Evolutionary conservation across 78 protist genomes (phyloP).

Genomic region (Acrasis kona): DNA sequence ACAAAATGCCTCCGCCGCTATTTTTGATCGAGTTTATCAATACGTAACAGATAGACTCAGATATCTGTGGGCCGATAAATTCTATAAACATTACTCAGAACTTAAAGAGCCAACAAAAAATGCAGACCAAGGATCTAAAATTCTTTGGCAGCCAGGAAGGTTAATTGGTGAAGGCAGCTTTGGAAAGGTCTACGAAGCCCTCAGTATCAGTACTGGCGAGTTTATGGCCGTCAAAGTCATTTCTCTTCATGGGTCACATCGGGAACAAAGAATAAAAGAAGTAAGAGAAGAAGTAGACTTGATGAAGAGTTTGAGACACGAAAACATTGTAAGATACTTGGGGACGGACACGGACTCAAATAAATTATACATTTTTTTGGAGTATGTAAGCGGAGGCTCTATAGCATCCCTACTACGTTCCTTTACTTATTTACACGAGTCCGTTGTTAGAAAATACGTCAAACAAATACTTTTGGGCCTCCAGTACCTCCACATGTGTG

Average conservation of each 20-base stretch:
- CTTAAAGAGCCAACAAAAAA: too few relatives aligned
- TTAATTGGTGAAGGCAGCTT: conserved; percentile 7
- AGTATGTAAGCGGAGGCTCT: conserved; percentile 10
- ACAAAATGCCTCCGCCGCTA: too few relatives aligned
- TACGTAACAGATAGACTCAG: too few relatives aligned
- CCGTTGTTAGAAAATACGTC: conserved; percentile 4
- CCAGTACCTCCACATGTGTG: conserved; percentile 5
- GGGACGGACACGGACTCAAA: background rate
- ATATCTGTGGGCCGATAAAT: too few relatives aligned
- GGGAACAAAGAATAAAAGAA: too few relatives aligned
- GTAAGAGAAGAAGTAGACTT: conserved; percentile 8
- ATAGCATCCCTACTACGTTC: background rate
- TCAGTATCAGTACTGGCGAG: conserved; percentile 5
- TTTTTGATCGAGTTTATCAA: too few relatives aligned
- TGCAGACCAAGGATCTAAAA: too few relatives aligned
- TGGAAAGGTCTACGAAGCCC: conserved; percentile 10
- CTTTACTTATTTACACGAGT: background rate
- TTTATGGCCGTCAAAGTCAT: conserved; percentile 10
- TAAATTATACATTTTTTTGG: background rate
- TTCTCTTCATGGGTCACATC: too few relatives aligned
- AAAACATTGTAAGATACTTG: conserved; percentile 16
- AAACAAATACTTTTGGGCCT: background rate
- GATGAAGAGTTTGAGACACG: background rate
- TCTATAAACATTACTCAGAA: too few relatives aligned
- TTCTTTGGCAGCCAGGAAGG: background rate